These are phyloP conservation scores for Fusarium haematococcum DNA, from an alignment of 2,329 filamentous ascomycete species.

Conservation along the genomic window DNA sequence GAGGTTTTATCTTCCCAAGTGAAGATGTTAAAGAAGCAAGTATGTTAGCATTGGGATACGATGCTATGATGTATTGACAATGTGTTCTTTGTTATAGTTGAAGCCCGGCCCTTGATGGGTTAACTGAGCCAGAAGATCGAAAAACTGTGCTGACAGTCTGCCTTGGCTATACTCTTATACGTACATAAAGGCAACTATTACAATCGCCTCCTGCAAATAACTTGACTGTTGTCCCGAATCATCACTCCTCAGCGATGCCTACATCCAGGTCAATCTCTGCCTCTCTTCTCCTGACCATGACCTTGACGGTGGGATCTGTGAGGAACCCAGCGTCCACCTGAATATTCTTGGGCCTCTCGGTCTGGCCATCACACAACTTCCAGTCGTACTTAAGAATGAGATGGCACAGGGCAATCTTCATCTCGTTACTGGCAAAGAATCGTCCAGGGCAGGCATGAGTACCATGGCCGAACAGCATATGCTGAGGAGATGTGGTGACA, in stretches of 20 bases:
- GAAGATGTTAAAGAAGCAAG: not conserved
- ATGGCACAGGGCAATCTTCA: constrained; percentile 64
- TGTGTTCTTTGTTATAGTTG: too few relatives aligned
- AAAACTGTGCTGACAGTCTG: not conserved
- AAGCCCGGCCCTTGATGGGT: too few relatives aligned
- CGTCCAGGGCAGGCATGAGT: constrained; percentile 63
- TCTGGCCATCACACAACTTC: constrained; percentile 10
- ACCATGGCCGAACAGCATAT: not conserved
- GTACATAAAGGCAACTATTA: not conserved
- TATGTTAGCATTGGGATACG: too few relatives aligned
- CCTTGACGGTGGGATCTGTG: not conserved
- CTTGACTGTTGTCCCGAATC: not conserved
- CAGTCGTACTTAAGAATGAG: constrained; percentile 62
- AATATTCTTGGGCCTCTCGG: not conserved
- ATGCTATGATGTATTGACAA: too few relatives aligned
- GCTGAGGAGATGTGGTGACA: not conserved
- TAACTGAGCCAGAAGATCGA: too few relatives aligned
- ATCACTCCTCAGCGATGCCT: not conserved
- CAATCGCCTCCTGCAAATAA: not conserved
- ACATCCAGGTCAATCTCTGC: not conserved
- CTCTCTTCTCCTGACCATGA: not conserved
- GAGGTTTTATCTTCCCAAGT: not conserved
- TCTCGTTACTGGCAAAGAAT: constrained; percentile 65
- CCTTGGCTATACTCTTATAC: not conserved
- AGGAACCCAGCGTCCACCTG: not conserved